Evolutionary conservation across 2,329 filamentous ascomycete species (phyloP), one percentile per base, ranked within the genome.

Genomic region (Aspergillus tanneri): DNA sequence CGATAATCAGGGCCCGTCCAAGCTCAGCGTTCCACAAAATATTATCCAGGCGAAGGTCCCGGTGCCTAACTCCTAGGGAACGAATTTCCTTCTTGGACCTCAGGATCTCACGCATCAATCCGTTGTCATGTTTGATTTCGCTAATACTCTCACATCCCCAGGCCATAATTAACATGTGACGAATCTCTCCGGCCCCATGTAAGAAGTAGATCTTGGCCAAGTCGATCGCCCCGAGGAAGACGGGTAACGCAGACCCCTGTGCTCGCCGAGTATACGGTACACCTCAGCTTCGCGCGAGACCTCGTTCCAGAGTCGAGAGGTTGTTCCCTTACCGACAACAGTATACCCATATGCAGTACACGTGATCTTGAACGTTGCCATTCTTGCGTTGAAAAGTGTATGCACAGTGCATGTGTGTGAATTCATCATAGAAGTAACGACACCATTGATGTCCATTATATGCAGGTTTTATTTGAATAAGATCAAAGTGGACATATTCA

Each of bases 271-370:
- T 12, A 60, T 35, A 10, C 43, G 43, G 43, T 67, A 66, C 7
- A 64, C 40, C 0, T 60, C 49, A 10, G 49, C 55, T 54, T 67
- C 60, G 5, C 53, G 47, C 7, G 54, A 60, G 27, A 66, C 55
- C 19, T 50, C 44, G 3, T 51, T 47, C 61, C 61, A 65, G 7
- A 56, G 57, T 19, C 39, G 7, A 2, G 54, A 58, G 8, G 58
- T 67, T 1, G 64, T 68, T 18, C 61, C 62, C 51, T 69, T 69
- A 10, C 61, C 64, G 30, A 68, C 23, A 6, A 61, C 40, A 5
- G 53, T 62, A 32, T 63, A 64, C 3, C 63, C 58, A 40, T 64
- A 60, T 37, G 21, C 10, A 5, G 28, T 21, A 46, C 50, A 64
- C 9, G 58, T 58, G 27, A 67, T 40, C 44, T 65, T 66, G 48